Evolutionary conservation across 345 rosid genomes (phyloP).

Genomic region (Adansonia digitata): DNA sequence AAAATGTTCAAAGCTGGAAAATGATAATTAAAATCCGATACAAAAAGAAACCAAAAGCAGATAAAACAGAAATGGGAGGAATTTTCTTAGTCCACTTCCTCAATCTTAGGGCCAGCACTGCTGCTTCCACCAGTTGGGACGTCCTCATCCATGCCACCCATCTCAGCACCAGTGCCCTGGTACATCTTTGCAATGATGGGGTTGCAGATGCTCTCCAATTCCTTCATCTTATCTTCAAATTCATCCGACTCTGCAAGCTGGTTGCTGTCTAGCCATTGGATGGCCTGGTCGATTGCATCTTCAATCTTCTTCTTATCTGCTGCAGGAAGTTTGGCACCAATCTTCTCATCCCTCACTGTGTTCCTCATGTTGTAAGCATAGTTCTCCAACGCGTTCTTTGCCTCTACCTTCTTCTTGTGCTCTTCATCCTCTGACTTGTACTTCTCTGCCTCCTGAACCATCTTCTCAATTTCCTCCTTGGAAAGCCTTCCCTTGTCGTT

Average conservation of each 20-base stretch:
- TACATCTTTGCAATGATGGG: slow-evolving; percentile 80
- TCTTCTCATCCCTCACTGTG: slow-evolving; percentile 69
- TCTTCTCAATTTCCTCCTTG: slow-evolving; percentile 69
- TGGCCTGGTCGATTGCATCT: slow-evolving; percentile 54
- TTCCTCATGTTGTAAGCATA: slow-evolving; percentile 79
- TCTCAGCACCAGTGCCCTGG: slow-evolving; percentile 59
- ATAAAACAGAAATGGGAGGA: not conserved
- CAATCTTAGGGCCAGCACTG: slow-evolving; percentile 69
- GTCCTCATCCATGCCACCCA: slow-evolving; percentile 41
- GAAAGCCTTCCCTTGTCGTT: slow-evolving; percentile 76
- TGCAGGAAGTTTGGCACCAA: slow-evolving; percentile 47
- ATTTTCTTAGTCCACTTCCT: slow-evolving; percentile 42
- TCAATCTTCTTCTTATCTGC: slow-evolving; percentile 71
- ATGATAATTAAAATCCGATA: not conserved
- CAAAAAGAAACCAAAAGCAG: not conserved
- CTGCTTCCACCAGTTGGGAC: slow-evolving; percentile 42
- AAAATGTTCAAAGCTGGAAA: not conserved
- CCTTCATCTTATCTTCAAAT: slow-evolving; percentile 82
- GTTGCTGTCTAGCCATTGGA: slow-evolving; percentile 67
- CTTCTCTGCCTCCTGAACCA: slow-evolving; percentile 84
- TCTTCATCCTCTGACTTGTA: slow-evolving; percentile 76
- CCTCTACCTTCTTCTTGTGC: slow-evolving; percentile 74
- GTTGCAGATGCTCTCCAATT: slow-evolving; percentile 71
- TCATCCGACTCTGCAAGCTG: slow-evolving; percentile 76
- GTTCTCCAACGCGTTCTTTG: slow-evolving; percentile 71